A percentile compares a stretch with the other conserved stretches of the same genome.
Conservation (phyloP, 495 filamentous ascomycete species). For the Chaetomium cochliodes region DNA sequence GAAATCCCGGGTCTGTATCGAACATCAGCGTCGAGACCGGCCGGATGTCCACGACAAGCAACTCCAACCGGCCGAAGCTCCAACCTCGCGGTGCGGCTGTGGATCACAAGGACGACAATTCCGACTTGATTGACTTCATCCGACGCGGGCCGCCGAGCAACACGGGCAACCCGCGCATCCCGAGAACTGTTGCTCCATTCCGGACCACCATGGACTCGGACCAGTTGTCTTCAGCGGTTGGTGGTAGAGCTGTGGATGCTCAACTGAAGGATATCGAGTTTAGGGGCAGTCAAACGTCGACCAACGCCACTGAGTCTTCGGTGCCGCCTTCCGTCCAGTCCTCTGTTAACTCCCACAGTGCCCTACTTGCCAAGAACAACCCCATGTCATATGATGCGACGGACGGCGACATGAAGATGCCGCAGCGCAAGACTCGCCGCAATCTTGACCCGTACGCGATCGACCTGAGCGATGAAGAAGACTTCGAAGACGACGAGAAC, state of each 20-base stretch:
- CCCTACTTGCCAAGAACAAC: constrained; percentile 43
- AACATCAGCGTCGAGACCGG: constrained; percentile 35
- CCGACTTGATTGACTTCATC: constrained; percentile 92
- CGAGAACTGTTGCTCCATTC: constrained; percentile 82
- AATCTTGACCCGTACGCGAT: constrained; percentile 90
- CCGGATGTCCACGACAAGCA: constrained; percentile 33
- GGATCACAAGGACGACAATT: constrained; percentile 61
- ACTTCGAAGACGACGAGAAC: constrained; percentile 56
- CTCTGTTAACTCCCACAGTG: constrained; percentile 55
- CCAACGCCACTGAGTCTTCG: constrained; percentile 42
- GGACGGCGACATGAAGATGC: constrained; percentile 51
- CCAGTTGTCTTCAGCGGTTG: constrained; percentile 57
- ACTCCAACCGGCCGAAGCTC: constrained; percentile 47
- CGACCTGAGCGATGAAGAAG: constrained; percentile 79
- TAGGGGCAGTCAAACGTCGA: constrained; percentile 45
- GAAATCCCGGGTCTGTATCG: constrained; percentile 30
- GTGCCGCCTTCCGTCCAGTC: constrained; percentile 38
- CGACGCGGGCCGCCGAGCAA: constrained; percentile 68
- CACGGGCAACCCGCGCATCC: constrained; percentile 61
- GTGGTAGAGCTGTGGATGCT: constrained; percentile 52
- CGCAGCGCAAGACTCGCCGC: constrained; percentile 68
- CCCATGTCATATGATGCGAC: constrained; percentile 24
- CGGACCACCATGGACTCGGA: constrained; percentile 83
- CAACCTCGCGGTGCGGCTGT: constrained; percentile 71
- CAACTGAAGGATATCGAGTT: constrained; percentile 45